Conservation (phyloP, 2,329 filamentous ascomycete species). For the Lanzia echinophila region DNA sequence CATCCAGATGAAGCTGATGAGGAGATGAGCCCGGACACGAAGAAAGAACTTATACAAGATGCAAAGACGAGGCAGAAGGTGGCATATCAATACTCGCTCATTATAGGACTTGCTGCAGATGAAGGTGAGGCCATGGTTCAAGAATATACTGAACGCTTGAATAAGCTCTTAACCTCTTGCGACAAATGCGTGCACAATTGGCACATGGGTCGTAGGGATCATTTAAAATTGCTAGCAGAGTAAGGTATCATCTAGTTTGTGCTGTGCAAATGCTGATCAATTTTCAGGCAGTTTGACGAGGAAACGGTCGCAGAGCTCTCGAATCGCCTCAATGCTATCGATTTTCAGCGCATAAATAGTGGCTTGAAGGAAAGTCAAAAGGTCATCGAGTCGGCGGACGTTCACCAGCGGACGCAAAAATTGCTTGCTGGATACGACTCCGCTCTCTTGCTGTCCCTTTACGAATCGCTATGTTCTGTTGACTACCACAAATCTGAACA, state of each 20-base stretch:
- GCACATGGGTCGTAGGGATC: slow-evolving; percentile 59
- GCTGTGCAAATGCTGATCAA: slow-evolving; percentile 10
- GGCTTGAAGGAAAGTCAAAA: slow-evolving; percentile 52
- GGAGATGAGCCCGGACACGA: slow-evolving; percentile 44
- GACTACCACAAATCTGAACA: slow-evolving; percentile 55
- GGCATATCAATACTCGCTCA: slow-evolving; percentile 60
- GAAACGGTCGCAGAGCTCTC: slow-evolving; percentile 46
- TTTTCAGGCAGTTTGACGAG: slow-evolving; percentile 35
- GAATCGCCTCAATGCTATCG: slow-evolving; percentile 50
- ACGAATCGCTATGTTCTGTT: slow-evolving; percentile 81
- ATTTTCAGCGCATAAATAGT: slow-evolving; percentile 53
- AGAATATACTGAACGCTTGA: slow-evolving; percentile 52
- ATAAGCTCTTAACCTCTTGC: slow-evolving; percentile 55
- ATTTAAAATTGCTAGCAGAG: slow-evolving; percentile 57
- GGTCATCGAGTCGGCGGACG: slow-evolving; percentile 37
- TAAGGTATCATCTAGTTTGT: slow-evolving; percentile 32
- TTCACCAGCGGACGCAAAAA: slow-evolving; percentile 22
- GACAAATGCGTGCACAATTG: slow-evolving; percentile 67
- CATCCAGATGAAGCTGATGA: slow-evolving; percentile 42
- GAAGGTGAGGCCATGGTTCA: slow-evolving; percentile 51
- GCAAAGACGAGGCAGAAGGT: slow-evolving; percentile 50
- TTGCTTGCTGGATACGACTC: slow-evolving; percentile 36
- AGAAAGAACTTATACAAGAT: slow-evolving; percentile 47
- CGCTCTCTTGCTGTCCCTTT: slow-evolving; percentile 69
- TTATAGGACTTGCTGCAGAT: slow-evolving; percentile 60